A percentile compares a stretch with the other conserved stretches of the same genome.
Evolutionary conservation across 495 filamentous ascomycete genomes (phyloP).

Genomic region (Cercophora samala): DNA sequence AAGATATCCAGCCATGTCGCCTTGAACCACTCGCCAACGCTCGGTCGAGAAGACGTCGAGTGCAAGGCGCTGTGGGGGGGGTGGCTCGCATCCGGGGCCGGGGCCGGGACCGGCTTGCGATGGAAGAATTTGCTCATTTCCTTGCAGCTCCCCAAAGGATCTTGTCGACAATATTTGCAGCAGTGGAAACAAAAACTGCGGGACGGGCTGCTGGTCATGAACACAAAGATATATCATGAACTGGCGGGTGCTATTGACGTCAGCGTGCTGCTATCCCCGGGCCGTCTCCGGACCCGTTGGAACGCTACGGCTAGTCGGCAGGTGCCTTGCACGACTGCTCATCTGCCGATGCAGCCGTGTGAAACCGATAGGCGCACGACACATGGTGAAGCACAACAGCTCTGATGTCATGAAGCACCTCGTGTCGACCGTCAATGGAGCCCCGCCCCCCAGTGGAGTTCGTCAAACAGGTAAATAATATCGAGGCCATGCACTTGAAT

Average conservation of each 20-base stretch:
- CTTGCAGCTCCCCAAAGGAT: not conserved
- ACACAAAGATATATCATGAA: too few species aligned
- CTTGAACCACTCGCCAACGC: conserved; percentile 47
- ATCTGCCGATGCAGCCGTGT: not conserved
- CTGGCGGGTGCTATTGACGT: not conserved
- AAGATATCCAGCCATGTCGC: conserved; percentile 56
- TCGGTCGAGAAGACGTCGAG: not conserved
- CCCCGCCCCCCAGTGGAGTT: not conserved
- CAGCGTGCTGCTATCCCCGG: not conserved
- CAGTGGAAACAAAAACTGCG: too few species aligned
- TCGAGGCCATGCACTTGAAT: too few species aligned
- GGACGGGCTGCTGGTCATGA: too few species aligned
- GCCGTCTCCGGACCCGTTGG: not conserved
- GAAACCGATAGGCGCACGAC: not conserved
- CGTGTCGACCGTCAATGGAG: not conserved
- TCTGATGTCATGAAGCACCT: not conserved
- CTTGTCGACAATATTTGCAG: not conserved
- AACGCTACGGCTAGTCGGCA: not conserved
- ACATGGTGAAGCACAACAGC: not conserved
- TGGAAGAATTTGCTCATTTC: not conserved
- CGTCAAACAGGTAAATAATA: not conserved
- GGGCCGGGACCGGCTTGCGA: not conserved
- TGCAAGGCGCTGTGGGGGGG: not conserved
- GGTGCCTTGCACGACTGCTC: not conserved
- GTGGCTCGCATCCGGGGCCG: not conserved